phyloP scores from a whole-genome alignment of 2,329 filamentous ascomycete genomes.

The Fusarium newnesense region DNA sequence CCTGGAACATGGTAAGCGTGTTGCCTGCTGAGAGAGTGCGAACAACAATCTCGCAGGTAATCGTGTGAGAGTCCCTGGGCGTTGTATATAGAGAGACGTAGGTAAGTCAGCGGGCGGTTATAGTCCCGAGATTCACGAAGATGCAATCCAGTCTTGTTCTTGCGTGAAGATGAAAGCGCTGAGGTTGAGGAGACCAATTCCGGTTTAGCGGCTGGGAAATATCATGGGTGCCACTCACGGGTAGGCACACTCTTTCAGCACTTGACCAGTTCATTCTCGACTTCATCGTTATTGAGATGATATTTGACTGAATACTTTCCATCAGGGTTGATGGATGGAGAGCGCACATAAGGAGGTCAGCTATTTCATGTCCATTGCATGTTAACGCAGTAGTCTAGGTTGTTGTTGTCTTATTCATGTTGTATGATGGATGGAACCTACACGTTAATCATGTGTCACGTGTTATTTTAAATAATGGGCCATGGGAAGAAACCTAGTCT shows the following conservation, averaged over 20 bases:
- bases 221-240: constrained; percentile 15
- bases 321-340: too few species aligned
- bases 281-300: neutral
- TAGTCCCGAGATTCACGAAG: neutral
- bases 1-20: constrained; percentile 42
- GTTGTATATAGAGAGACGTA: neutral
- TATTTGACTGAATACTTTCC: neutral
- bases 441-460: neutral
- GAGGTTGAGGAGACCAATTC: constrained; percentile 17
- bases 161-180: constrained; percentile 15
- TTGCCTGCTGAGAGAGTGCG: neutral
- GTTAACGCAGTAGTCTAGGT: neutral
- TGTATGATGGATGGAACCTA: neutral
- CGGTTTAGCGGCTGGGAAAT: constrained; percentile 24
- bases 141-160: neutral
- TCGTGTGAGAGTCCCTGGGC: too few species aligned
- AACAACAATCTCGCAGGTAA: neutral
- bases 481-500: neutral
- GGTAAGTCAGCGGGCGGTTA: neutral
- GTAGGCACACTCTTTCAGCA: constrained; percentile 1
- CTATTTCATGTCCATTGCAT: neutral
- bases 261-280: neutral
- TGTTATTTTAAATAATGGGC: neutral
- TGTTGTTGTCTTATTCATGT: neutral
- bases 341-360: neutral